Evolutionary conservation across 148 eudicot species (phyloP), one percentile per base, ranked within the genome.

Genomic region (Mesembryanthemum crystallinum): DNA sequence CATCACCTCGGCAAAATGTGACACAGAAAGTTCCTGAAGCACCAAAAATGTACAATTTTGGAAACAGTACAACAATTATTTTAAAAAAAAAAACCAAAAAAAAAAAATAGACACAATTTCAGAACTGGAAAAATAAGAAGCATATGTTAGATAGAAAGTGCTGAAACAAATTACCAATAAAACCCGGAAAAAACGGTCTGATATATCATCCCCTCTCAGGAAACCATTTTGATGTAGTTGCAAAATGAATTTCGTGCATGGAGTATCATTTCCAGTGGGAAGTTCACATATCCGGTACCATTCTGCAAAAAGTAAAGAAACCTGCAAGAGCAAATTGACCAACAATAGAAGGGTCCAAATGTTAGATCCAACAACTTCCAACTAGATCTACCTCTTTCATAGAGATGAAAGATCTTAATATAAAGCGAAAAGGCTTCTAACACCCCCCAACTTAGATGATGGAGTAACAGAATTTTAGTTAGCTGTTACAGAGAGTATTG

Each of bases 181-280:
- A 45, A 82, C 79, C 51, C 94, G 97, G 83, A 95, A 90, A 79
- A 95, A 90, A 8, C 88, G 88, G 45, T 92, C 97, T 51, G 90
- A 80, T 25, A 70, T 83, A 61, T 95, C 98, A 88, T 95, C 93
- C 72, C 96, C 96, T 85, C 92, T 87, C 67, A 95, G 89, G 33
- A 90, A 78, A 60, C 97, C 94, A 80, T 73, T 89, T 78, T 92
- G 96, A 65, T 89, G 91, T 76, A 95, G 82, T 75, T 81, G 91
- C 45, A 84, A 39, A 27, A 88, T 85, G 73, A 59, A 89, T 76
- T 79, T 87, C 21, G 92, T 88, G 75, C 78, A 75, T 11, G 86
- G 78, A 52, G 86, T 71, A 80, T 92, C 98, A 80, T 85, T 90
- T 73, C 83, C 92, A 70, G 89, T 82, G 55, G 96, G 90, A 77